These are phyloP conservation scores for Phaeoacremonium minimum DNA, from an alignment of 2,329 filamentous ascomycete species.

Conservation along the genomic window DNA sequence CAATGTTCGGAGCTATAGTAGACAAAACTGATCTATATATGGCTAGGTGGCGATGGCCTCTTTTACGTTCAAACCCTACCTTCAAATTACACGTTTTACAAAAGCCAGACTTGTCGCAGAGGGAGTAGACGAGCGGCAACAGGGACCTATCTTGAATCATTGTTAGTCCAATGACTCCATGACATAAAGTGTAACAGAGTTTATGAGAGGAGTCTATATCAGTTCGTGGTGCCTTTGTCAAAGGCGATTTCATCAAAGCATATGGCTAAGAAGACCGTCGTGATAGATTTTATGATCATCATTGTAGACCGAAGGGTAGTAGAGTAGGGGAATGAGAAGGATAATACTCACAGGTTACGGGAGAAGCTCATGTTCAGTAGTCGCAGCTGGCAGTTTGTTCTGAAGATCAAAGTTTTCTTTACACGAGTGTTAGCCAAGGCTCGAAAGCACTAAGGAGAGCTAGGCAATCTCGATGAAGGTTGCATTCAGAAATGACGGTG, in stretches of 20 bases:
- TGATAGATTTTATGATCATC: slow-evolving; percentile 71
- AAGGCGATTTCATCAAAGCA: slow-evolving; percentile 76
- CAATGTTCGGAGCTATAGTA: no score
- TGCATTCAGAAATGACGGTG: slow-evolving; percentile 37
- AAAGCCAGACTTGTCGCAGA: no score
- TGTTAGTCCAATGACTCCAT: slow-evolving; percentile 3
- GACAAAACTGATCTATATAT: no score
- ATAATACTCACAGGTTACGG: slow-evolving; percentile 23
- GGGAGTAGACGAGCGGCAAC: no score
- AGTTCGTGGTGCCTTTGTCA: slow-evolving; percentile 60
- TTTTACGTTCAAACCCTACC: no score
- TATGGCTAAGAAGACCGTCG: slow-evolving; percentile 82
- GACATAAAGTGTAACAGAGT: neutral
- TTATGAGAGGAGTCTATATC: slow-evolving; percentile 15
- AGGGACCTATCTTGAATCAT: no score
- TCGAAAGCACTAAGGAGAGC: no score
- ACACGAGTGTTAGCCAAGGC: no score
- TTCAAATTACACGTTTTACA: no score
- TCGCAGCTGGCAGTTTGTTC: no score
- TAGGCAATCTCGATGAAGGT: slow-evolving; percentile 1
- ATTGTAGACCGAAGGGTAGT: slow-evolving; percentile 35
- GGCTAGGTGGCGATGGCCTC: no score
- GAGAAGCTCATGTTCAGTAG: neutral
- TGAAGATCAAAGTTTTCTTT: no score
- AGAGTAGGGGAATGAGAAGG: slow-evolving; percentile 5